Base-by-base conservation (phyloP, 768 basidiomycete species). In the Leccinellum rugosiceps region DNA sequence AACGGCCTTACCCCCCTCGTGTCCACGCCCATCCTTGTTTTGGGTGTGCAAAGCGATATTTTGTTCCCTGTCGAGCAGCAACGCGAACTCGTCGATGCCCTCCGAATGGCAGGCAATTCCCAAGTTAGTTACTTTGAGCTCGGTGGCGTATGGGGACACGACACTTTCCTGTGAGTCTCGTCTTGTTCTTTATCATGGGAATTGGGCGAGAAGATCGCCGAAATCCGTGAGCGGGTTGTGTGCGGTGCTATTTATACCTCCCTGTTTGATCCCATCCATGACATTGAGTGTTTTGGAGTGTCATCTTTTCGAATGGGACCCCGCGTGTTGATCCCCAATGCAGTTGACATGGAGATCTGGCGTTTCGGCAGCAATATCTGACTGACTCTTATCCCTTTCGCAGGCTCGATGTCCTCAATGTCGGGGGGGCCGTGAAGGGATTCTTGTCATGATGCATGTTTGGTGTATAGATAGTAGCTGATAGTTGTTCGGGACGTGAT, bases 101-200 rank as follows among this genome's bases (percentile, higher is more conserved):
- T 99, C 60, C 83, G 92, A 58, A 83, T 93, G 82, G 85, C 88
- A 1, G 97, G 97, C 0, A 98, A 98, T 71, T 74, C 84, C 15
- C 77, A 81, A 56, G 97, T 99, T 26, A 89, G 91, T 58, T 98
- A 98, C 73, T 99, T 96, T 70, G 97, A 98, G 74, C 81, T 98
- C 2, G 96, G 96, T 26, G 95, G 96, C 9, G 95, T 98, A n/a
- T 98, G 94, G 95, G 97, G 97, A 1, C 96, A 99, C 68, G 96
- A 99, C 74, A 98, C 94, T 21, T 98, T 98, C 77, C 76, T 98
- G 85, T 89, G 66, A 80, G 88, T 83, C 2, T 8, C 28, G 4
- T 46, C 41, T 52, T 21, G 15, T 8, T 52, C 38, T 58, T 34
- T n/a, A 45, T 21, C 48, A 15, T 19, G 50, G 30, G 26, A 31